Evolutionary conservation across 2,329 filamentous ascomycete species (phyloP), one percentile per base, ranked within the genome.

Genomic region (Tolypocladium cylindrosporum): DNA sequence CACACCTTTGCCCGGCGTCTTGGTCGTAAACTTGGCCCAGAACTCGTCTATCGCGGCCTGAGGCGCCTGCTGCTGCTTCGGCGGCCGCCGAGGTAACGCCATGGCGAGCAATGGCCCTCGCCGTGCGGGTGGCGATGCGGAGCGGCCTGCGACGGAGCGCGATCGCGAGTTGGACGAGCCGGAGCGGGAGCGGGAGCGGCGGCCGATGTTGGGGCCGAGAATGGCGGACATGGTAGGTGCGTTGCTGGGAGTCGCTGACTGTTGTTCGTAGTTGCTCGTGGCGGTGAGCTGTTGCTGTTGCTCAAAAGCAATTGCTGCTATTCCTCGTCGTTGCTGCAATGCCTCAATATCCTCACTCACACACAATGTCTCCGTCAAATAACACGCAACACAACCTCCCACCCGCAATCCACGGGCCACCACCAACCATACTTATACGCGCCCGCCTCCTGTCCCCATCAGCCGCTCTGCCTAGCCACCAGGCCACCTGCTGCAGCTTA

Each of bases 1-100:
- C 66, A 43, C 65, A 81, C 81, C 85, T 75, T 89, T 90, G 19
- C 88, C 88, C 0, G 88, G 88, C 34, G 80, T 79, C 66, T 86
- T 88, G 55, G 85, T 84, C 16, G 80, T 86, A 64, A 91, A 90
- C 58, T 84, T 85, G 56, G 77, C 72, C 89, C 88, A 92, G 67
- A 91, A 91, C 60, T 87, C 81, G 63, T 89, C 82, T 58, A 92
- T 82, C 34, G 77, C 79, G 59, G 84, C 79, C 68, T 92, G 89
- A 0, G 88, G 87, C 9, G 83, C 73, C 65, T 83, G 79, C 58
- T 83, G 79, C 58, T 81, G 78, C 64, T 79, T 81, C 54, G 64
- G 60, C 43, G 42, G 50, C 39, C 48, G 55, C 39, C n/a, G 39
- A 9, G 56, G 55, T 7, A 27, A n/a, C 24, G n/a, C 21, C n/a